phyloP scores from a whole-genome alignment of 2,329 filamentous ascomycete genomes.

The Lasiodiplodia theobromae region DNA sequence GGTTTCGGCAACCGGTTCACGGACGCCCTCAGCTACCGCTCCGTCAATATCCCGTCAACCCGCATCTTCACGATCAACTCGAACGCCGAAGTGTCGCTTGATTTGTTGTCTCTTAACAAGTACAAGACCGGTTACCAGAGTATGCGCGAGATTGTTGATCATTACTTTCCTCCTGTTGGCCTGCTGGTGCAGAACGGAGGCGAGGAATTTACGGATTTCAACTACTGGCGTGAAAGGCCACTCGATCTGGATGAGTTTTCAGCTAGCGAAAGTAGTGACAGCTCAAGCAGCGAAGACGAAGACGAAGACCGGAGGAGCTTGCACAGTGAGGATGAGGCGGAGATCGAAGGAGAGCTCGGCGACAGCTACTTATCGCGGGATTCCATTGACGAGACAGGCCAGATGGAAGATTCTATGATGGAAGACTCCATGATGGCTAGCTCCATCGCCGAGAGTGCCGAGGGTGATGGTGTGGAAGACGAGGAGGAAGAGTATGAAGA shows the following conservation, averaged over 20 bases:
- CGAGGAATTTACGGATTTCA: conserved; percentile 96
- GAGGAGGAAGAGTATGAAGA: conserved; percentile 36
- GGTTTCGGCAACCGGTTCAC: conserved; percentile 97
- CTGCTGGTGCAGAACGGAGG: conserved; percentile 87
- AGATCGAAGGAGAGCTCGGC: conserved; percentile 57
- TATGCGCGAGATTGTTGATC: conserved; percentile 96
- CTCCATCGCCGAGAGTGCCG: conserved; percentile 46
- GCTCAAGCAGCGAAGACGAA: conserved; percentile 57
- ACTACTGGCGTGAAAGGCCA: conserved; percentile 89
- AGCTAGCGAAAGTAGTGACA: conserved; percentile 68
- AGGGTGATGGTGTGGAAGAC: conserved; percentile 41
- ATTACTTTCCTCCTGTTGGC: conserved; percentile 94
- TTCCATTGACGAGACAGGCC: conserved; percentile 54
- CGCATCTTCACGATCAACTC: conserved; percentile 99
- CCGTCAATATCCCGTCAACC: conserved; percentile 91
- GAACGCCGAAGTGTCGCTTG: conserved; percentile 92
- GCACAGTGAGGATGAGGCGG: conserved; percentile 60
- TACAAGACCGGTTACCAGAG: conserved; percentile 97
- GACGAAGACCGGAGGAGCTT: conserved; percentile 52
- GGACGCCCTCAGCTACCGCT: conserved; percentile 93
- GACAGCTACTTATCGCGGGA: conserved; percentile 65
- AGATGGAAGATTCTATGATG: conserved; percentile 56
- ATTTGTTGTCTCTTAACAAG: conserved; percentile 88
- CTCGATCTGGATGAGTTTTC: conserved; percentile 89
- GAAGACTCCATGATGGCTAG: conserved; percentile 38